Percentiles rank a stretch among this genome's conserved stretches.
Evolutionary conservation across 1,284 basidiomycete species (phyloP).

Genomic region (Microstroma glucosiphilum): DNA sequence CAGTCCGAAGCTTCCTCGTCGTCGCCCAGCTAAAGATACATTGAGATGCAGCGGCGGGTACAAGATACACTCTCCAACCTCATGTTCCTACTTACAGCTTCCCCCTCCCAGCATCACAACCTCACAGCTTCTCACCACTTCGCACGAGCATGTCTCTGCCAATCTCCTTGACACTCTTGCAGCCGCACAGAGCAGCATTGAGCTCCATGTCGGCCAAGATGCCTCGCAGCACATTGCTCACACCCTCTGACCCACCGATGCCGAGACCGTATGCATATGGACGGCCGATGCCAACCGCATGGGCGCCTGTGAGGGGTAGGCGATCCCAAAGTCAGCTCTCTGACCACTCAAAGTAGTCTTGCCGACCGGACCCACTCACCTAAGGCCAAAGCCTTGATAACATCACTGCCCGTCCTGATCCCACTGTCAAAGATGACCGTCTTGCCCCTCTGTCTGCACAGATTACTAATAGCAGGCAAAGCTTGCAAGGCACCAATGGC

Average conservation of each 20-base stretch:
- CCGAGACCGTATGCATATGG: slow-evolving; percentile 44
- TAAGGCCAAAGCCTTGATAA: slow-evolving; percentile 34
- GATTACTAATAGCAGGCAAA: slow-evolving; percentile 27
- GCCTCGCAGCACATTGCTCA: slow-evolving; percentile 30
- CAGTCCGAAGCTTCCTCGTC: too few species aligned
- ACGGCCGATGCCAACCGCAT: slow-evolving; percentile 40
- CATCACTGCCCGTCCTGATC: slow-evolving; percentile 36
- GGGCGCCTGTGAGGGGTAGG: slow-evolving; percentile 24
- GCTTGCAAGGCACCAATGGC: slow-evolving; percentile 32
- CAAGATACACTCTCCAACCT: not conserved
- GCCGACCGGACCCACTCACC: not conserved
- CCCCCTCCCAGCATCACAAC: slow-evolving; percentile 2
- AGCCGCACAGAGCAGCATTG: slow-evolving; percentile 12
- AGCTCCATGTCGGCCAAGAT: slow-evolving; percentile 41
- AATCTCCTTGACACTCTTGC: slow-evolving; percentile 6
- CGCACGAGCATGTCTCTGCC: slow-evolving; percentile 10
- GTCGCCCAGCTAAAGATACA: too few species aligned
- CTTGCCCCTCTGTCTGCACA: slow-evolving; percentile 15
- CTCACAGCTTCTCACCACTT: slow-evolving; percentile 6
- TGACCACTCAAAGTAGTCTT: not conserved
- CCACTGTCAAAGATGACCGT: slow-evolving; percentile 43
- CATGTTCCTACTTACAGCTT: not conserved
- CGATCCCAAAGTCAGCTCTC: slow-evolving; percentile 1
- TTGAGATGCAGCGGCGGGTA: not conserved
- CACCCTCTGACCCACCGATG: slow-evolving; percentile 36